Evolutionary conservation across 805 yeast species (phyloP), one percentile per base, ranked within the genome.

Genomic region (Kodamaea laetipori): DNA sequence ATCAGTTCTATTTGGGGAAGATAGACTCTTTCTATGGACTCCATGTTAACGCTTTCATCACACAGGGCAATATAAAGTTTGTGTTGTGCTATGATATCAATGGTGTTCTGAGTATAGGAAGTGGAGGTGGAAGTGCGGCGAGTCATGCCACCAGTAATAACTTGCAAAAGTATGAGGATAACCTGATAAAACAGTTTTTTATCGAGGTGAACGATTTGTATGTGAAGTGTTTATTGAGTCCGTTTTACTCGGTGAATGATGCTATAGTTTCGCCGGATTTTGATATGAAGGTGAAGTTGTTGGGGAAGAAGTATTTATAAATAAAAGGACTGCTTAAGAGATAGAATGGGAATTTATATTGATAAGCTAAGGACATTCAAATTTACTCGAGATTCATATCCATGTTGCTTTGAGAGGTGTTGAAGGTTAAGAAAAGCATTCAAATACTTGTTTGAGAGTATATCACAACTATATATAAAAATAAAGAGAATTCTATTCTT

Each of bases 1-100:
- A 73, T 49, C 71, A 76, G 34, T 71, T 85, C 49, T 84, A 86
- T 56, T 67, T 90, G 49, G 90, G 92, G 36, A 78, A 78, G 35
- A 78, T 92, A 13, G 99, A 94, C 64, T 81, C 83, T 27, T 92
- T 89, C 62, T 88, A 90, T 61, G 95, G 94, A 4, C 80, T 82
- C 51, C 69, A 75, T 37, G 79, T 92, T n/a, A 86, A 89, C 43
- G 95, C 92, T 3, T 94, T 81, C 59, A 74, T 92, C 31, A 88
- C 97, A 0, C 90, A 90, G 41, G 92, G 97, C 4, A 90, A 89
- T 57, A 77, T 87, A 53, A 89, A 89, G 60, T 79, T 92, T 49
- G 64, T 94, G 15, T 74, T 94, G 50, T 69, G 74, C 47, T 61
- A 66, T 47, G 75, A 69, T 41, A 34, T 49, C 12, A 49, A 83